These are phyloP conservation scores for Onygena corvina DNA, from an alignment of 2,329 filamentous ascomycete genomes.

Conservation along the genomic window DNA sequence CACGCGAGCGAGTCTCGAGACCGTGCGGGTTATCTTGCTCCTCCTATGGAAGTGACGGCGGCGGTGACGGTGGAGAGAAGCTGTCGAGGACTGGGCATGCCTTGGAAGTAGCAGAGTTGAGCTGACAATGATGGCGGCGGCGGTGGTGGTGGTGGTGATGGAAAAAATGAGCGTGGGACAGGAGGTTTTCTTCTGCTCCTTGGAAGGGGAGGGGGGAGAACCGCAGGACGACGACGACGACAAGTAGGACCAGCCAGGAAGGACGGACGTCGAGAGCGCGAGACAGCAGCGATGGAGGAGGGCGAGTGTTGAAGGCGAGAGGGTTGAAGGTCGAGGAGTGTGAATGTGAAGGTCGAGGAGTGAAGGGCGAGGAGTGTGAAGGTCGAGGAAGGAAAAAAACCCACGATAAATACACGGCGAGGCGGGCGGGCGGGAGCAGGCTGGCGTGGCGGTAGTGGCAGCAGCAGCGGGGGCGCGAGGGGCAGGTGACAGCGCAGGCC, in stretches of 20 bases:
- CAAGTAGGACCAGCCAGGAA: slow-evolving; percentile 16
- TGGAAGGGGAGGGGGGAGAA: not conserved
- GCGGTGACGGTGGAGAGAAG: not conserved
- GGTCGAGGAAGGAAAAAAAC: not conserved
- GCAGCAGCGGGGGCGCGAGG: not conserved
- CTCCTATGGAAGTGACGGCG: not conserved
- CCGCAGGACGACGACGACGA: not conserved
- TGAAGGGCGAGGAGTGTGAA: slow-evolving; percentile 6
- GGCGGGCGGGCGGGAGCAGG: not conserved
- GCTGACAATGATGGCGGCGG: slow-evolving; percentile 16
- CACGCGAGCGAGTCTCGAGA: not conserved
- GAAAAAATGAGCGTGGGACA: not conserved
- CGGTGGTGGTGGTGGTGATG: slow-evolving; percentile 15
- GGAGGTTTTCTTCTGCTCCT: not conserved
- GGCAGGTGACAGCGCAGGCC: not conserved
- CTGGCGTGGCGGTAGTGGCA: slow-evolving; percentile 10
- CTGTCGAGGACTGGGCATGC: slow-evolving; percentile 5
- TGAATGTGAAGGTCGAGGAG: not conserved
- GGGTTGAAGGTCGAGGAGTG: not conserved
- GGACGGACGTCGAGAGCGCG: slow-evolving; percentile 11
- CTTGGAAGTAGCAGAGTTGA: slow-evolving; percentile 14
- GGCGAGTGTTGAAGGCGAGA: not conserved
- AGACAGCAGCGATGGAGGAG: slow-evolving; percentile 7
- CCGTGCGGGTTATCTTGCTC: not conserved
- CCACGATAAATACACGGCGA: slow-evolving; percentile 3